phyloP scores from a whole-genome alignment of 352 stramenopile species.

The Phytophthora parvispora region DNA sequence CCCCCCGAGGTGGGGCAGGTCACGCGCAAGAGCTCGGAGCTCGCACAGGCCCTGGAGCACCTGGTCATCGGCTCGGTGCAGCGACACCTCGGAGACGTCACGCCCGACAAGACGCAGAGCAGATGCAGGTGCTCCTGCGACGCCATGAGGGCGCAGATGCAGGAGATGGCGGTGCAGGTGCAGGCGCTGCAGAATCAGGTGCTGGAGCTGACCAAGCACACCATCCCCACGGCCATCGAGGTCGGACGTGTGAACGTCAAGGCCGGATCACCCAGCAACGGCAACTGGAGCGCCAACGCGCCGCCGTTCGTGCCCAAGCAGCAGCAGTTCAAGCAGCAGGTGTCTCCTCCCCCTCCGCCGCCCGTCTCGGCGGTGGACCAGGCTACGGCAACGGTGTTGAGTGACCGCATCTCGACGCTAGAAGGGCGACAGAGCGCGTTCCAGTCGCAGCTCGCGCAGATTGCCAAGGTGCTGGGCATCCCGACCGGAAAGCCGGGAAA shows the following conservation, averaged over 20 bases:
- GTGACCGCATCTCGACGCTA: conserved; percentile 82
- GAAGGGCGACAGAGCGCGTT: conserved; percentile 86
- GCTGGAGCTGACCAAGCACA: conserved; percentile 35
- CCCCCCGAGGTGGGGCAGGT: conserved; percentile 32
- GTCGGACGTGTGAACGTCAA: conserved; percentile 14
- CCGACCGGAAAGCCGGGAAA: conserved; percentile 76
- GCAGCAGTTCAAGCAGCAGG: conserved; percentile 23
- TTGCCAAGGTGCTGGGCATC: conserved; percentile 76
- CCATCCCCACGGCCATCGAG: conserved; percentile 21
- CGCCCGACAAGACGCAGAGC: neutral
- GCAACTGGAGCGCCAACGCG: conserved; percentile 35
- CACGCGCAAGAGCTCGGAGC: conserved; percentile 63
- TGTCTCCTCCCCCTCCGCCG: conserved; percentile 7
- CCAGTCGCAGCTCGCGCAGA: conserved; percentile 87
- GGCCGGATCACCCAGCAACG: neutral
- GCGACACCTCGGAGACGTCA: conserved; percentile 24
- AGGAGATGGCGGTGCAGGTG: conserved; percentile 63
- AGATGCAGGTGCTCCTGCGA: conserved; percentile 52
- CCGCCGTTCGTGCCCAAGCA: conserved; percentile 43
- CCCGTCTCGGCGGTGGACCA: conserved; percentile 16
- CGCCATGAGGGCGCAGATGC: conserved; percentile 49
- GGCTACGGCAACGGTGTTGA: conserved; percentile 51
- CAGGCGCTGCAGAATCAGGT: conserved; percentile 61
- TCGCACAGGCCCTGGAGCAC: conserved; percentile 68
- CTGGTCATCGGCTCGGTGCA: conserved; percentile 58